Evolutionary conservation across 2,329 filamentous ascomycete genomes (phyloP), one percentile per base, ranked within the genome.

Genomic region (Trichoderma semiorbis): DNA sequence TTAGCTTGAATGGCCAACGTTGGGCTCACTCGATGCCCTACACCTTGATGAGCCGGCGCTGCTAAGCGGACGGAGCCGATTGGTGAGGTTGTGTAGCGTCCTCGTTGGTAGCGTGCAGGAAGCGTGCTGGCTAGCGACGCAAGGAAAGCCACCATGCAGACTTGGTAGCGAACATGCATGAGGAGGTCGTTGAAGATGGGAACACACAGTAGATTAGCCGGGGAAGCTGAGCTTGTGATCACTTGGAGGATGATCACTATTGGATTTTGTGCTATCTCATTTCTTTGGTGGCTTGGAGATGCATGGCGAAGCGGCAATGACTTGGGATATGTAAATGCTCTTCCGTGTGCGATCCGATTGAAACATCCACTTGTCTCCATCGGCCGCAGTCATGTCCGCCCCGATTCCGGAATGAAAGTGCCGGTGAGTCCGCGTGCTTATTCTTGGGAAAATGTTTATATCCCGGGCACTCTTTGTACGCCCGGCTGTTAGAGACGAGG

Each of bases 31-130:
- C 53, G 21, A 36, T n/a, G 32, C 26, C 32, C 26, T 32, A 30
- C 50, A 50, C 34, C 26, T 61, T 7, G 18, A 69, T 34, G 66
- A 50, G 66, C 26, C 55, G 55, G 55, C 36, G 34, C 16, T 47
- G 55, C 36, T 69, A 69, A 60, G 66, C 66, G 66, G 66, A 69
- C 26, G 53, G 18, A 69, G 66, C 66, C 66, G 66, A 69, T 61
- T 69, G 66, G 66, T 21, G 39, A 61, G 36, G 6, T 32, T 50
- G 10, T 32, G 43, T 24, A 60, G 26, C 16, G 64, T 61, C n/a
- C 34, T 60, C 26, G 10, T 36, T 14, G 12, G 34, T 60, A 32
- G 55, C 55, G 47, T 69, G 66, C 55, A 61, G 66, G 55, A 47
- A n/a, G 65, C 65, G n/a, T 60, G n/a, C 36, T 18, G 18, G 53